These are phyloP conservation scores for Aspergillus conjunctus DNA, from an alignment of 495 filamentous ascomycete genomes.

Conservation along the genomic window DNA sequence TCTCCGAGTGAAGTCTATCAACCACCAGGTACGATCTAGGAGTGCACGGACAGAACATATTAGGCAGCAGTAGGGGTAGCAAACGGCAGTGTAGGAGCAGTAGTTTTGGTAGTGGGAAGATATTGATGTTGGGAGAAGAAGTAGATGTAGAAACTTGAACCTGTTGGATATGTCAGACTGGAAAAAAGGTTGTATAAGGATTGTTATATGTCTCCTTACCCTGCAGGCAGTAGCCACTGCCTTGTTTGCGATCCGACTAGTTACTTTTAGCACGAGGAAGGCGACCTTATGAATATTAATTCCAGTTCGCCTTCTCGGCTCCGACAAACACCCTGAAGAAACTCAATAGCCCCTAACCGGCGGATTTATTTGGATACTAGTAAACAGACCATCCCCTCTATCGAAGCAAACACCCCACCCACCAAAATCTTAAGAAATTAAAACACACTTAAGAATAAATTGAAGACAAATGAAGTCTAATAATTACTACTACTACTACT, in stretches of 20 bases:
- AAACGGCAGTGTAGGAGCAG: neutral
- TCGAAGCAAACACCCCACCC: too few relatives aligned
- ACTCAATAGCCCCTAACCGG: too few relatives aligned
- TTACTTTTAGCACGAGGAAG: too few relatives aligned
- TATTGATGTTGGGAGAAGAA: neutral
- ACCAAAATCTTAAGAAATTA: neutral
- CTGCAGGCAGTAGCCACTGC: neutral
- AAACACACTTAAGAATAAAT: neutral
- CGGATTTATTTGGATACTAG: too few relatives aligned
- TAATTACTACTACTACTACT: neutral
- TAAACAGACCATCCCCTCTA: too few relatives aligned
- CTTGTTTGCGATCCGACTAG: neutral
- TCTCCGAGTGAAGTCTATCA: constrained; percentile 20
- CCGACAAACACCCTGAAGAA: neutral
- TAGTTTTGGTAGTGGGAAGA: neutral
- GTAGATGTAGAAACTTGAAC: neutral
- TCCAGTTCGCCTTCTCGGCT: neutral
- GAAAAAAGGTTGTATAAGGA: neutral
- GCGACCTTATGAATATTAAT: too few relatives aligned
- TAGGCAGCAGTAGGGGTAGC: neutral
- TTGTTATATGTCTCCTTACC: neutral
- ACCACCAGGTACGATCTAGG: constrained; percentile 16
- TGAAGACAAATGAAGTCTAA: neutral
- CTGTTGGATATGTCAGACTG: too few relatives aligned
- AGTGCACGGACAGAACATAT: constrained; percentile 19